A percentile compares a stretch with the other conserved stretches of the same genome.
Evolutionary conservation across 2,329 filamentous ascomycete species (phyloP).

Genomic region (Trichophyton benhamiae): DNA sequence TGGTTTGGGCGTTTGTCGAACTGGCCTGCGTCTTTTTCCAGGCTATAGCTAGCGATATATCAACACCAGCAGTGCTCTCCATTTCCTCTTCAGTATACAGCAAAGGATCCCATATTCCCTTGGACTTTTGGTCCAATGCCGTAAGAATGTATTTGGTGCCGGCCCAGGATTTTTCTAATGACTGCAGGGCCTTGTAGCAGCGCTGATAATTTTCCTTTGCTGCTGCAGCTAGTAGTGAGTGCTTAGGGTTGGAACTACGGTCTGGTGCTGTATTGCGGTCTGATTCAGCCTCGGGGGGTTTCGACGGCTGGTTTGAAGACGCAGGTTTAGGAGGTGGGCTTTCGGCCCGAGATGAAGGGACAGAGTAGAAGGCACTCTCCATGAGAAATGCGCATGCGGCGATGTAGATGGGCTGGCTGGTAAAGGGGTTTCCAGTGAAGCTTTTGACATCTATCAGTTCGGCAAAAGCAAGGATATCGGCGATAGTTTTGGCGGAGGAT

Average conservation of each 20-base stretch:
- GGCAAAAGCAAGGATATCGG: conserved; percentile 75
- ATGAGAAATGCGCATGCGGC: conserved; percentile 80
- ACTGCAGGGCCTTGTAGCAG: conserved; percentile 71
- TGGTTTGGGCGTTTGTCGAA: neutral
- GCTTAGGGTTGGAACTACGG: conserved; percentile 41
- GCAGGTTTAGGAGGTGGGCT: conserved; percentile 36
- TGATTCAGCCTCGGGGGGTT: conserved; percentile 22
- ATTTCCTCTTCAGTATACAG: conserved; percentile 61
- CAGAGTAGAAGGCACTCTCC: conserved; percentile 62
- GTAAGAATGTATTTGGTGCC: conserved; percentile 79
- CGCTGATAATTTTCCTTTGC: conserved; percentile 79
- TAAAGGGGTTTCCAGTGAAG: conserved; percentile 79
- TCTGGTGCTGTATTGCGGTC: conserved; percentile 20
- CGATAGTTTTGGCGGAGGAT: conserved; percentile 84
- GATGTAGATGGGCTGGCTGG: conserved; percentile 82
- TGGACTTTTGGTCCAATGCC: conserved; percentile 73
- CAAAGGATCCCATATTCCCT: conserved; percentile 67
- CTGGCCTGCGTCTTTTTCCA: conserved; percentile 19
- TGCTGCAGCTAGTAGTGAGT: conserved; percentile 64
- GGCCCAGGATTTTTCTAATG: conserved; percentile 74
- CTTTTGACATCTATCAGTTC: conserved; percentile 77
- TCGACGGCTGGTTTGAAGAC: conserved; percentile 23
- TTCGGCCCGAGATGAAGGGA: conserved; percentile 49
- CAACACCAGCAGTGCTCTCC: conserved; percentile 52
- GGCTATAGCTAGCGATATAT: conserved; percentile 42